Conservation (phyloP, 768 basidiomycete genomes). For the Terana coerulea region DNA sequence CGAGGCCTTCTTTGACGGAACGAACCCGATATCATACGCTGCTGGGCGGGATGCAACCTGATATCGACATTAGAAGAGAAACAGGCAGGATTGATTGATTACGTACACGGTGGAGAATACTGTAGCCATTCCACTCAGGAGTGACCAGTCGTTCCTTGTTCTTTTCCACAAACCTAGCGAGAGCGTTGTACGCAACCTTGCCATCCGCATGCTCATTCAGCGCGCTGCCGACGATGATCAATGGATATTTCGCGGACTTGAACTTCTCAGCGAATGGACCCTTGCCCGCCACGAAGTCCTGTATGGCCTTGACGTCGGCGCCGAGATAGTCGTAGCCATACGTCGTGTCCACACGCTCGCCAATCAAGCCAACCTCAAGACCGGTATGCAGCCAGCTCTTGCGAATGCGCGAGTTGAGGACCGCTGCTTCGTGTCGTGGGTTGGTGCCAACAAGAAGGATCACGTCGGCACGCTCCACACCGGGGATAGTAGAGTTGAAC, state of each 20-base stretch:
- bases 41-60: constrained; percentile 91
- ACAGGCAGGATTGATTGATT: constrained; percentile 1
- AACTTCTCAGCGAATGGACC: constrained; percentile 81
- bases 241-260: constrained; percentile 82
- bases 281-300: constrained; percentile 75
- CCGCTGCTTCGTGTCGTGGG: constrained; percentile 95
- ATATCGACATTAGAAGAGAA: not conserved
- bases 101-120: constrained; percentile 84
- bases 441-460: constrained; percentile 95
- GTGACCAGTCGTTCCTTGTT: constrained; percentile 76
- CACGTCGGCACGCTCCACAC: constrained; percentile 86
- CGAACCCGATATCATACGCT: constrained; percentile 93
- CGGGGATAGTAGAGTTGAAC: constrained; percentile 91
- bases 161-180: constrained; percentile 76
- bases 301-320: constrained; percentile 64
- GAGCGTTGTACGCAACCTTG: constrained; percentile 66
- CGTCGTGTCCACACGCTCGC: constrained; percentile 85
- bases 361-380: constrained; percentile 85
- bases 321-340: constrained; percentile 95
- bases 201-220: constrained; percentile 85
- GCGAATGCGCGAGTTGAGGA: constrained; percentile 94
- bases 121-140: constrained; percentile 95
- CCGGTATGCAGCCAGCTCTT: constrained; percentile 89
- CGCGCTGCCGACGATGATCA: constrained; percentile 91
- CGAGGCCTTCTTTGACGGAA: constrained; percentile 77